Evolutionary conservation across 768 basidiomycete genomes (phyloP).

Genomic region (Gloeophyllum trabeum): DNA sequence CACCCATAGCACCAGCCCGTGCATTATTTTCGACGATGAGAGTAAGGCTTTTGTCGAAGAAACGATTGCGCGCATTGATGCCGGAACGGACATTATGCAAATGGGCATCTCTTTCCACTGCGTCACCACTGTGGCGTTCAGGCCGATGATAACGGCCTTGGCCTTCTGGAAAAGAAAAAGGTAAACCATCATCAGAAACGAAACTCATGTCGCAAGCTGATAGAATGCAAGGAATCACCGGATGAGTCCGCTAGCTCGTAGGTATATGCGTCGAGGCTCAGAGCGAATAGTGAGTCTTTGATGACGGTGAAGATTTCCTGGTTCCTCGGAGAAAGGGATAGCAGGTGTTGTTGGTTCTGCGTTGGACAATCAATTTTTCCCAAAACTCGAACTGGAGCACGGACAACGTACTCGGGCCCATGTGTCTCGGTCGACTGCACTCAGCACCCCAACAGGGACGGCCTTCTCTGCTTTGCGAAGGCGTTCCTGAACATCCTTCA

Average conservation of each 20-base stretch:
- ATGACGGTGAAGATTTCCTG: conserved; percentile 46
- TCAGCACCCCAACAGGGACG: conserved; percentile 57
- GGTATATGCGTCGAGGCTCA: conserved; percentile 74
- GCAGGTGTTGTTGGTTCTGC: conserved; percentile 64
- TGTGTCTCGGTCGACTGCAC: conserved; percentile 67
- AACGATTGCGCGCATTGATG: conserved; percentile 62
- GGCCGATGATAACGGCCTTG: conserved; percentile 6
- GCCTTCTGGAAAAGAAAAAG: too few relatives aligned
- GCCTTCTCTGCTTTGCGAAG: conserved; percentile 42
- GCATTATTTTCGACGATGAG: conserved; percentile 79
- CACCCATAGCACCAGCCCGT: conserved; percentile 79
- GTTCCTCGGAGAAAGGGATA: conserved; percentile 60
- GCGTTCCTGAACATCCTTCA: conserved; percentile 46
- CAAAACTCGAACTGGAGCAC: not conserved
- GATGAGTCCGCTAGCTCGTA: too few relatives aligned
- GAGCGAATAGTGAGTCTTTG: conserved; percentile 62
- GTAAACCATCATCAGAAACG: too few relatives aligned
- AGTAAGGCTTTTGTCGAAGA: conserved; percentile 82
- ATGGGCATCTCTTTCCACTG: conserved; percentile 52
- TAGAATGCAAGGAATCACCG: too few relatives aligned
- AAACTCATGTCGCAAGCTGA: too few relatives aligned
- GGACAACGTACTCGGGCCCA: conserved; percentile 59
- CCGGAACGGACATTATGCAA: conserved; percentile 64
- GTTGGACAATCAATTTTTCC: not conserved
- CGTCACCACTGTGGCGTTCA: conserved; percentile 12